Evolutionary conservation across 768 basidiomycete genomes (phyloP), one percentile per base, ranked within the genome.

Genomic region (Lactarius pseudohatsudake): DNA sequence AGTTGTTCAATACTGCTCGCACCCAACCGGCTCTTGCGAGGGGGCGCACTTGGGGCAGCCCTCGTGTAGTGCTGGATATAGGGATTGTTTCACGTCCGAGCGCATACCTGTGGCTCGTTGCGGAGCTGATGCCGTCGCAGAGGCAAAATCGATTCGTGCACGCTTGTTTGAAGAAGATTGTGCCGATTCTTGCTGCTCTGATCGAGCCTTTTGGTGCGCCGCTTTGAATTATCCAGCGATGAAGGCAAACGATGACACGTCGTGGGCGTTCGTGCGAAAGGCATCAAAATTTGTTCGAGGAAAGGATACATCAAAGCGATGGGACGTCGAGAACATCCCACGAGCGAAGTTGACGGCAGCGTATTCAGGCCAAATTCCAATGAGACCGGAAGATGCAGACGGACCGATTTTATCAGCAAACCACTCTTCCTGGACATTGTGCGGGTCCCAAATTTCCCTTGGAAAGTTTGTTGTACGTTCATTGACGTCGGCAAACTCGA

Each of bases 401-500:
- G 77, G 78, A 94, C 93, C 92, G 72, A 97, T 86, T 71, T 81
- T 83, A 41, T 87, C 84, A 1, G 94, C 88, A 71, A 84, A 88
- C 88, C 94, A 96, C 43, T 86, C 88, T 0, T 84, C 79, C 36
- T 75, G 74, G 2, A 90, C 78, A 47, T 84, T 83, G 43, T 82
- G 76, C 16, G 92, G 87, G 72, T 90, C 84, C 89, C 96, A 98
- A 1, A 91, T 77, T 9, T 81, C 79, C 20, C 79, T 64, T 10
- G 91, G 89, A 72, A 96, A 95, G 69, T 93, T 92, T 2, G 89
- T 90, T n/a, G 85, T 79, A 18, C 88, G 85, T 75, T 98, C 96
- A 72, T 96, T 89, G 18, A 96, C 90, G 65, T 91, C 90, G 18
- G 97, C 88, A 74, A 96, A 97, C 73, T 97, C 93, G 68, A 99